Conservation (phyloP, 345 rosid species). For the Clarkia xantiana region DNA sequence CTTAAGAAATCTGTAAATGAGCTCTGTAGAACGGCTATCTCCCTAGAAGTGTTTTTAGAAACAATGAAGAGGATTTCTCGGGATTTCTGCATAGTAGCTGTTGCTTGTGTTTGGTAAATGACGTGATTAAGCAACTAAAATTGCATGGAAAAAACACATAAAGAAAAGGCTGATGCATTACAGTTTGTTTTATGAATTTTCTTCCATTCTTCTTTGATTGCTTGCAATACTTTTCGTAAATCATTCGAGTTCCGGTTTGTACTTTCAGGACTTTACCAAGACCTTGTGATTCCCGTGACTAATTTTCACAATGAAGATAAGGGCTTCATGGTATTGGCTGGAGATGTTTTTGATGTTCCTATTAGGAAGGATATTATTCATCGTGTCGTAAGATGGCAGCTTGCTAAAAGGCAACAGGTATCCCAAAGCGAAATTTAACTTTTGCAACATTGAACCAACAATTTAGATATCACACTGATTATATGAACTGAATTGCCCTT, state of each 20-base stretch:
- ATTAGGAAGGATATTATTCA: conserved; percentile 85
- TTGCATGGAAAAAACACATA: too few relatives aligned
- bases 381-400: conserved; percentile 82
- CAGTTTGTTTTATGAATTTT: too few relatives aligned
- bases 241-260: background rate
- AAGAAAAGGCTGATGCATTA: too few relatives aligned
- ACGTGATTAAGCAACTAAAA: too few relatives aligned
- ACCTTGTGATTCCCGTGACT: conserved; percentile 68
- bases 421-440: background rate
- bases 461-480: too few relatives aligned
- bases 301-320: conserved; percentile 62
- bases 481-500: too few relatives aligned
- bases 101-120: too few relatives aligned
- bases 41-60: background rate
- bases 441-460: too few relatives aligned
- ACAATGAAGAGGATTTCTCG: too few relatives aligned
- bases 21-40: background rate
- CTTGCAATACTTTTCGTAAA: too few relatives aligned
- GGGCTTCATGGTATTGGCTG: conserved; percentile 77
- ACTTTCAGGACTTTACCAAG: conserved; percentile 51
- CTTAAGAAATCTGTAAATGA: background rate
- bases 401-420: conserved; percentile 87
- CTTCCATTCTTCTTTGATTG: too few relatives aligned
- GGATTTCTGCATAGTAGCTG: too few relatives aligned
- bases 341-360: conserved; percentile 92